Percentiles rank a stretch among this genome's conserved stretches.
Conservation (phyloP, 2,329 filamentous ascomycete species). For the Fonsecaea pugnacius region DNA sequence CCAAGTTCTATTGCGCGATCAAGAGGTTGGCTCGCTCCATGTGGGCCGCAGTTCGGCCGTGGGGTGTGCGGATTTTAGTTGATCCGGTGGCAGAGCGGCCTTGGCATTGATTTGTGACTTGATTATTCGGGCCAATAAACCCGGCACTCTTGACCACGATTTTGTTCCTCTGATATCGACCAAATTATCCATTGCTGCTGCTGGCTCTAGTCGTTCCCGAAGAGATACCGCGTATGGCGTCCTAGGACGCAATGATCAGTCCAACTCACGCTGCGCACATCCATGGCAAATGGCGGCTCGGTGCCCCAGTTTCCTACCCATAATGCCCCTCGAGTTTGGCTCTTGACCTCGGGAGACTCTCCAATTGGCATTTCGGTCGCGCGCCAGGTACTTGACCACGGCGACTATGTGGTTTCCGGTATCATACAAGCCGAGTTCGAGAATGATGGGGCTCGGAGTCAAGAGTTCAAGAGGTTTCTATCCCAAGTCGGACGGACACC, state of each 20-base stretch:
- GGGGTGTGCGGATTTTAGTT: neutral
- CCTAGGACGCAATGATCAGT: slow-evolving; percentile 18
- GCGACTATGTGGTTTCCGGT: slow-evolving; percentile 86
- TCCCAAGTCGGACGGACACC: slow-evolving; percentile 64
- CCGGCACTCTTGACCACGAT: slow-evolving; percentile 18
- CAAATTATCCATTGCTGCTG: neutral
- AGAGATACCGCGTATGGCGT: slow-evolving; percentile 6
- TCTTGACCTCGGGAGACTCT: slow-evolving; percentile 84
- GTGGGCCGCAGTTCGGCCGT: slow-evolving; percentile 1
- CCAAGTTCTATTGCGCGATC: neutral
- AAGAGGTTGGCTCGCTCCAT: neutral
- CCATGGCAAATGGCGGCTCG: slow-evolving; percentile 35
- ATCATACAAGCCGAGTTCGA: slow-evolving; percentile 79
- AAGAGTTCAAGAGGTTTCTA: slow-evolving; percentile 79
- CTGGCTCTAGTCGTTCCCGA: neutral
- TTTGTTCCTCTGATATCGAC: neutral
- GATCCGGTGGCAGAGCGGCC: neutral
- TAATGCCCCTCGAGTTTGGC: slow-evolving; percentile 81
- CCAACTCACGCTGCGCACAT: slow-evolving; percentile 12
- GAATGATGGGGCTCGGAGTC: slow-evolving; percentile 70
- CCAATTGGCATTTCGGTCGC: slow-evolving; percentile 83
- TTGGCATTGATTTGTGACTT: slow-evolving; percentile 6
- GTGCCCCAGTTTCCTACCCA: slow-evolving; percentile 56
- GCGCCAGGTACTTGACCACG: slow-evolving; percentile 80
- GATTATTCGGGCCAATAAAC: slow-evolving; percentile 12